Percentiles rank a stretch among this genome's conserved stretches.
phyloP scores from a whole-genome alignment of 2,329 filamentous ascomycete genomes.

The Trichophyton equinum region DNA sequence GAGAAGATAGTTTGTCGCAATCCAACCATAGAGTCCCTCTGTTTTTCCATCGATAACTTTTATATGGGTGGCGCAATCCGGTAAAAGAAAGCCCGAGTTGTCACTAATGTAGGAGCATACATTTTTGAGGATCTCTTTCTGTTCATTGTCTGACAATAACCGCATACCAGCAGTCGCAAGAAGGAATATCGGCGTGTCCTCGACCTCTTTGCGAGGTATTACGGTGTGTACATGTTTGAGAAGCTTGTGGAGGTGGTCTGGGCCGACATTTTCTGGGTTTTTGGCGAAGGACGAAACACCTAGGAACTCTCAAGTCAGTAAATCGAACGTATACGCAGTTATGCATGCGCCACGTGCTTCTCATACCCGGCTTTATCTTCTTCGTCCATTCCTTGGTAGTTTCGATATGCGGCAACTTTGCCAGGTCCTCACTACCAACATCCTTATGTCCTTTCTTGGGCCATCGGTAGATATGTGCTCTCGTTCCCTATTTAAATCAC shows the following conservation, averaged over 20 bases:
- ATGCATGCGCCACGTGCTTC: background rate
- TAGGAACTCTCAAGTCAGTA: constrained; percentile 17
- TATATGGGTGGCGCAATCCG: constrained; percentile 80
- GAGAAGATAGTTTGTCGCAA: constrained; percentile 88
- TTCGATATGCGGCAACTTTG: constrained; percentile 63
- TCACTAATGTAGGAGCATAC: constrained; percentile 72
- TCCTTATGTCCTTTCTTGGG: constrained; percentile 53
- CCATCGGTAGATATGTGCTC: constrained; percentile 91
- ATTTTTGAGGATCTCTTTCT: constrained; percentile 57
- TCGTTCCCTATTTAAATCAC: constrained; percentile 50
- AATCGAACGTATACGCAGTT: background rate
- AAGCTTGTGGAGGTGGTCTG: constrained; percentile 66
- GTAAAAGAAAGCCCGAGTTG: constrained; percentile 68
- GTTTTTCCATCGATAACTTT: constrained; percentile 94
- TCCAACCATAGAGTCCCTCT: constrained; percentile 92
- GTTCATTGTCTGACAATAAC: constrained; percentile 61
- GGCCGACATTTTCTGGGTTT: constrained; percentile 61
- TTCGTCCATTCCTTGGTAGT: constrained; percentile 81
- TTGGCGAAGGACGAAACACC: constrained; percentile 78
- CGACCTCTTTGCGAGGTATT: constrained; percentile 62
- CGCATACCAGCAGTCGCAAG: constrained; percentile 95
- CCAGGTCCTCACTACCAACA: constrained; percentile 47
- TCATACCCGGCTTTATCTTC: constrained; percentile 74
- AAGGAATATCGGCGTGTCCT: constrained; percentile 82
- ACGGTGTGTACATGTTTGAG: constrained; percentile 69